Base-by-base conservation (phyloP, 345 rosid genomes). In the Carallia pectinifolia region DNA sequence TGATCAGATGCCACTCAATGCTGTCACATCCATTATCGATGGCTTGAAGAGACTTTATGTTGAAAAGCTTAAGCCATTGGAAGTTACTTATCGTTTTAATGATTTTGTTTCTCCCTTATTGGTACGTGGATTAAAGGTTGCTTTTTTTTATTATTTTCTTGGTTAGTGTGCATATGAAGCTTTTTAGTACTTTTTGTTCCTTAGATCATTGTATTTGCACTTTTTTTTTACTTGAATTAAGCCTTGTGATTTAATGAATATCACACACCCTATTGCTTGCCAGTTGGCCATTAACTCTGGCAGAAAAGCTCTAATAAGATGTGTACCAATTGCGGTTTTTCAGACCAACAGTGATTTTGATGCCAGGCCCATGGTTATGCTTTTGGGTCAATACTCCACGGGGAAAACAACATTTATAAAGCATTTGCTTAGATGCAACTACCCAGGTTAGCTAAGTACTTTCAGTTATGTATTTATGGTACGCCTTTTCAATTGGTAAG, bases 1-100 rank as follows among this genome's bases (percentile, higher is more conserved):
- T 67, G 47, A 56, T 68, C 63, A 87, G 82, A 77, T 78, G 71
- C 88, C 92, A 47, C 77, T 81, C 31, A 52, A 53, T 61, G 70
- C 79, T 13, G 75, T 76, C 54, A 76, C 79, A 53, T 76, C 79
- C 31, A 76, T 76, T 36, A 54, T 76, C 8, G 79, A 76, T 70
- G 79, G 79, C 62, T 61, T 76, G 71, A 60, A 81, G 67, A 66
- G 77, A 74, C 53, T 80, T 58, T 69, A 60, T 53, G 29, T 60
- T 39, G 74, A 76, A 71, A 76, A 65, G 67, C 67, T 76, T 8
- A 76, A 76, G 71, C 79, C 79, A 33, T 34, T 76, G 67, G 79
- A 76, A 76, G 75, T 55, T 33, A 33, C 75, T 29, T 76, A 76
- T 54, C 71, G 71, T 23, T 76, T 76, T 34, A 76, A 71, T 66